Evolutionary conservation across 768 basidiomycete genomes (phyloP), one percentile per base, ranked within the genome.

Genomic region (Termitomyces sp.): DNA sequence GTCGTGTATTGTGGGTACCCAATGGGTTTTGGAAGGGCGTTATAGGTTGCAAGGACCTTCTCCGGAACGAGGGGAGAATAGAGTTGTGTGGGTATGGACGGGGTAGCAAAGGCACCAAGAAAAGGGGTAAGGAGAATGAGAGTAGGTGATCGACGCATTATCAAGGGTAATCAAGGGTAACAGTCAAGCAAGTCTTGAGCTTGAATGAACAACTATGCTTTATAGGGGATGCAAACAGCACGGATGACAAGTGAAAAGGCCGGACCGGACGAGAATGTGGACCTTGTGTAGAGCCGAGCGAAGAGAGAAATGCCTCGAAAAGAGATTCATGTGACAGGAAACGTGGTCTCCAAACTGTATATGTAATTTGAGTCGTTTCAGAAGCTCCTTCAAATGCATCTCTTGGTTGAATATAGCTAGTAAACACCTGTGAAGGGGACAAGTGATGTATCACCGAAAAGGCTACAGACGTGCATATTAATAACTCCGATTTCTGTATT

Each of bases 41-140:
- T 71, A 36, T 82, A 79, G 1, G 82, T 83, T n/a, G 75, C 74
- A 16, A 83, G 75, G 20, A 87, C 69, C 67, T 89, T 90, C 55
- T 78, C 71, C 0, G 81, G 75, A 46, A 87, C 74, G 38, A 85
- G 71, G 0, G 80, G 71, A 1, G 84, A 87, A 72, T 81, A 87
- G 13, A 88, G 77, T 63, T 87, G 70, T 14, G 70, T 58, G 0
- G 81, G 74, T 2, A 77, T 73, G 7, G 70, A 57, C 0, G 64
- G 56, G 22, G 64, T 67, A 8, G 54, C 55, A 33, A 63, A 56
- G 28, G 62, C 54, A 16, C 57, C 57, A 57, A 70, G 59, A 44
- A 61, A n/a, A 33, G 59, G 33, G 50, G 13, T 46, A 16, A 65
- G 55, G 54, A 62, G 62, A 47, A 62, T 26, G 46, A 64, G 59